Conservation (phyloP, 257 asterid genomes). For the Misopates orontium region DNA sequence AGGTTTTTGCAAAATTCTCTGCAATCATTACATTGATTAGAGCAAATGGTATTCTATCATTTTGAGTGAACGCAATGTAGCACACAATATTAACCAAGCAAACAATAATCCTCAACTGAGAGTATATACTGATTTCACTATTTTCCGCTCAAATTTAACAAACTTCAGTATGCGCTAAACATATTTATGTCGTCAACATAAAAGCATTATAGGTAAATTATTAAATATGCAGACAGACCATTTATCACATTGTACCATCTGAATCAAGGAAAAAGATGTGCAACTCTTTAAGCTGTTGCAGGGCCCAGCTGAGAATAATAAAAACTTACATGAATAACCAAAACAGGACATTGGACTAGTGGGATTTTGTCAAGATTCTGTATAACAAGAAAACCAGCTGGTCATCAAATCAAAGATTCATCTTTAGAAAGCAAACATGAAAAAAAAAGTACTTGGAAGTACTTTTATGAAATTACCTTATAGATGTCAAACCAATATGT, state of each 20-base stretch:
- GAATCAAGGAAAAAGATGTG: slow-evolving; percentile 16
- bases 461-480: slow-evolving; percentile 49
- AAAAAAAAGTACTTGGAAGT: neutral
- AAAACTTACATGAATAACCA: slow-evolving; percentile 87
- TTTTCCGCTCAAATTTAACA: neutral
- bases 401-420: slow-evolving; percentile 2
- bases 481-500: slow-evolving; percentile 96
- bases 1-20: too few relatives aligned
- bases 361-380: slow-evolving; percentile 96
- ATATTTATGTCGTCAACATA: slow-evolving; percentile 13
- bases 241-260: slow-evolving; percentile 12
- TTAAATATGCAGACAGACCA: slow-evolving; percentile 5
- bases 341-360: slow-evolving; percentile 77
- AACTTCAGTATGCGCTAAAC: slow-evolving; percentile 2
- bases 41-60: too few relatives aligned
- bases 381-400: slow-evolving; percentile 25
- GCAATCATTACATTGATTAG: too few relatives aligned
- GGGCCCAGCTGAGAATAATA: slow-evolving; percentile 18
- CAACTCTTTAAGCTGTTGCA: slow-evolving; percentile 13
- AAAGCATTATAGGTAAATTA: slow-evolving; percentile 7
- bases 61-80: too few relatives aligned
- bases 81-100: neutral
- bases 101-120: neutral
- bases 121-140: neutral
- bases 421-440: neutral